Base-by-base conservation (phyloP, 306 rosid species). In the Pterocarpus santalinus region DNA sequence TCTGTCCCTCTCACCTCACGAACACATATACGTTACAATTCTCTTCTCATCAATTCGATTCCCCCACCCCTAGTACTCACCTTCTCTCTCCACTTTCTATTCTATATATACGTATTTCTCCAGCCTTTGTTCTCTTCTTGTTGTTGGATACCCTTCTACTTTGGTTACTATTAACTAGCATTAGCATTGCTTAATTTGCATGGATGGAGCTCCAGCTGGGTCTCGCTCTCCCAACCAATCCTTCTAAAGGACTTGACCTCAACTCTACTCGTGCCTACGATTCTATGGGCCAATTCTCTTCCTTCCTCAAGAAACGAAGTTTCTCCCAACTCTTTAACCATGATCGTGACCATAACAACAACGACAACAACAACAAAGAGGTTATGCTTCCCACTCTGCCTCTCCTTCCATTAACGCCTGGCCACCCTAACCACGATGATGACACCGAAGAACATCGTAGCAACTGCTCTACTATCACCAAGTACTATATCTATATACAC, bases 141-240 rank as follows among this genome's bases (percentile, higher is more conserved):
- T 22, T 22, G 28, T 22, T 22, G 28, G 28, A 22, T 22, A 22
- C 28, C 28, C 28, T 22, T 22, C 28, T 22, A 22, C 28, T 22
- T 1, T 22, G 28, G 28, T 22, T 22, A 22, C 28, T 22, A 22
- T 22, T 22, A 22, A 22, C 28, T 43, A 43, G 47, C 47, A 43
- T 5, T 43, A 12, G 53, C 53, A 47, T 33, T 34, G 8, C 67
- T 75, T 65, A 5, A 4, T 11, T 33, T 2, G 34, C 65, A 34
- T 32, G 61, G n/a, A 90, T 91, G 97, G 97, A 95, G 84, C 98
- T 95, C 80, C 96, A 93, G 13, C 78, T 91, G 2, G 87, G 90
- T 65, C 95, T 93, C n/a, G 79, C 92, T 83, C 97, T 87, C 76
- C 82, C 94, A 2, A 36, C 47, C 58, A 49, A 36, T 13, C 66